Base-by-base conservation (phyloP, 169 alveolate species). In the Pseudocohnilembus persalinus region DNA sequence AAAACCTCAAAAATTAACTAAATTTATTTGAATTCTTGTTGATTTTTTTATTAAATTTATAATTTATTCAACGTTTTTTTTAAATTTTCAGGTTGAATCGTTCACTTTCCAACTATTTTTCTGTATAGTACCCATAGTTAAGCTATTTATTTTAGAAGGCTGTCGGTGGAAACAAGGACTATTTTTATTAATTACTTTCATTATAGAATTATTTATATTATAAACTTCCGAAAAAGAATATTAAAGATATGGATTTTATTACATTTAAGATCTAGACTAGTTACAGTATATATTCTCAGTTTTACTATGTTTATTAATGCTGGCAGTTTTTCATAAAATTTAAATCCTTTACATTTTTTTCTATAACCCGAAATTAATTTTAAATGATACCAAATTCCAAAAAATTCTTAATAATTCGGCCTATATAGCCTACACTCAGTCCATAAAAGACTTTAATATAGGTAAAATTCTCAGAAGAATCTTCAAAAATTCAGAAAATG, bases 391-490 rank as follows among this genome's bases (percentile, higher is more conserved):
- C 26, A 49, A 49, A 49, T 49, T 49, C 68, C 20, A 4, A 20
- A 49, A 49, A 49, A 20, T 49, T 20, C 26, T 49, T 49, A 11
- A 4, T 4, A 49, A 11, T 4, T 4, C 68, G 20, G 68, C 68
- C 68, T 11, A 11, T 20, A 20, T 11, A 20, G 68, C 68, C 26
- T 49, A 49, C 20, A 20, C 20, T 4, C 68, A 49, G 26, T 11
- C 26, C 68, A 49, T 11, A 49, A 4, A 79, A 27, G 31, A 35
- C 28, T 64, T 79, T 63, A 79, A 79, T 20, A 29, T 79, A 0
- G 84, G 64, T 0, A 79, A 79, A 31, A 26, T 79, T 0, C 35
- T 79, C 20, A 79, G 76, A 35, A 72, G 64, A 79, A 79, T 79
- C 20, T 79, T 79, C 64, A 15, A 0, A 29, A 25, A 64, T n/a